Evolutionary conservation across 768 basidiomycete genomes (phyloP).

Genomic region (Termitomyces bulborhizus): DNA sequence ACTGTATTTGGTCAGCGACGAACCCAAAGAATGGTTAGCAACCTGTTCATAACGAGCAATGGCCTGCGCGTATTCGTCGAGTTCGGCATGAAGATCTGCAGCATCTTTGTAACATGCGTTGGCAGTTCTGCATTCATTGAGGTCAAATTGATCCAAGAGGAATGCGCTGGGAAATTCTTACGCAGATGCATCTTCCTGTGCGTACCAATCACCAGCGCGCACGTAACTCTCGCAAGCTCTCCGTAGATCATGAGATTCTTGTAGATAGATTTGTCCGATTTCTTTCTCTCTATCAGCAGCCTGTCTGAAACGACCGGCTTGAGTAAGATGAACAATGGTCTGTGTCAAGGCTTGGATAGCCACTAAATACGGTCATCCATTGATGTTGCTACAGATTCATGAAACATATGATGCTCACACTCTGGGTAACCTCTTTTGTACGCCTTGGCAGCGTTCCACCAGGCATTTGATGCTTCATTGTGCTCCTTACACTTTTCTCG

Average conservation of each 20-base stretch:
- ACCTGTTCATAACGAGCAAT: constrained; percentile 89
- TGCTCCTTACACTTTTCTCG: constrained; percentile 80
- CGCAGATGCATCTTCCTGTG: constrained; percentile 96
- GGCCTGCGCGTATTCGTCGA: constrained; percentile 80
- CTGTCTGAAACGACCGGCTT: constrained; percentile 88
- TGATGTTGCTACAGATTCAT: not conserved
- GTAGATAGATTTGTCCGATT: constrained; percentile 90
- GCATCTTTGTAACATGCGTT: constrained; percentile 96
- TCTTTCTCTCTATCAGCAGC: constrained; percentile 98
- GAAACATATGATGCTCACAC: constrained; percentile 40
- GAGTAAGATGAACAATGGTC: constrained; percentile 77
- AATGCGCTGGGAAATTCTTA: constrained; percentile 31
- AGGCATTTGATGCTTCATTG: constrained; percentile 96
- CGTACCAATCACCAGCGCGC: constrained; percentile 94
- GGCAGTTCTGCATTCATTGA: constrained; percentile 60
- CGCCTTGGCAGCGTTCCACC: constrained; percentile 97
- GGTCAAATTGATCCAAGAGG: not conserved
- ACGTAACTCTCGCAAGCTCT: constrained; percentile 90
- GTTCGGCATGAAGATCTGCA: constrained; percentile 87
- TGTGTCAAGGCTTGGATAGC: constrained; percentile 83
- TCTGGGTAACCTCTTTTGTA: constrained; percentile 88
- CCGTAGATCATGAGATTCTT: constrained; percentile 70
- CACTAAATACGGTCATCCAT: constrained; percentile 41
- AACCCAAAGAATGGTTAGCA: constrained; percentile 73
- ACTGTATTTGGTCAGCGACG: constrained; percentile 91